Evolutionary conservation across 352 stramenopile genomes (phyloP).

Genomic region (Phytophthora ramorum): DNA sequence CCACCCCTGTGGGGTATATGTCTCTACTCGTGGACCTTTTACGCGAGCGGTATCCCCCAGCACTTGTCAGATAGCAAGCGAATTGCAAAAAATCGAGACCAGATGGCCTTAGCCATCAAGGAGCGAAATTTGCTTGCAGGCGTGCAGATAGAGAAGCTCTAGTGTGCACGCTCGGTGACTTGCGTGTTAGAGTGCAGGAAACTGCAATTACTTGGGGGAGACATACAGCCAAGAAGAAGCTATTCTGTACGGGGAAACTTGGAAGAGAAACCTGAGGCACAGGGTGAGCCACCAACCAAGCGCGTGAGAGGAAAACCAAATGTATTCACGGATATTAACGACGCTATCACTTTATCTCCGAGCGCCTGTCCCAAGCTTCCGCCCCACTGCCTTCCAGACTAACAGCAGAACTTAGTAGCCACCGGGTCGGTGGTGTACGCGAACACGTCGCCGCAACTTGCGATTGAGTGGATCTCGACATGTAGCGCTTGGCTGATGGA

Average conservation of each 20-base stretch:
- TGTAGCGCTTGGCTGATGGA: slow-evolving; percentile 3
- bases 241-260: background rate
- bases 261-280: background rate
- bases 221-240: slow-evolving; percentile 9
- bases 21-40: slow-evolving; percentile 1
- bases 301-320: slow-evolving; percentile 7
- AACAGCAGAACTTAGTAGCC: background rate
- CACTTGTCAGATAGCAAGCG: slow-evolving; percentile 7
- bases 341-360: background rate
- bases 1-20: slow-evolving; percentile 11
- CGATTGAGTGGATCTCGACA: slow-evolving; percentile 23
- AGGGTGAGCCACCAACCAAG: background rate
- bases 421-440: slow-evolving; percentile 8
- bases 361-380: background rate
- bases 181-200: slow-evolving; percentile 1
- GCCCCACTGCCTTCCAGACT: background rate
- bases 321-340: slow-evolving; percentile 19
- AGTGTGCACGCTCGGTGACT: slow-evolving; percentile 3
- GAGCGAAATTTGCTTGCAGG: slow-evolving; percentile 6
- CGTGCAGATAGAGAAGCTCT: slow-evolving; percentile 7
- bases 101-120: slow-evolving; percentile 7
- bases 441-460: slow-evolving; percentile 23
- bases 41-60: background rate
- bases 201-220: background rate
- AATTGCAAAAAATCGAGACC: slow-evolving; percentile 7